Base-by-base conservation (phyloP, 345 rosid genomes). In the Corymbia maculata region DNA sequence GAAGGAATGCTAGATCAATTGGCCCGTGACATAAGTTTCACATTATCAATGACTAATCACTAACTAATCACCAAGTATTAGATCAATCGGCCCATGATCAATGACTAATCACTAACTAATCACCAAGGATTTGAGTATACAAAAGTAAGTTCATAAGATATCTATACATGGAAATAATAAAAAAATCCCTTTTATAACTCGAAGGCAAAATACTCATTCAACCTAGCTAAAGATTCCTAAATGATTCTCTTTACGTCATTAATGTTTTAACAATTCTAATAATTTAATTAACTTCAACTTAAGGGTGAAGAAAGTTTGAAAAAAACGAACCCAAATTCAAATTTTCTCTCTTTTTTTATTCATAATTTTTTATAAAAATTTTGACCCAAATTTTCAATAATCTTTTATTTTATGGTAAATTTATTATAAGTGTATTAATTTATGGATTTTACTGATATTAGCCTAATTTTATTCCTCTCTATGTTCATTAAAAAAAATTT, bases 51-150 rank as follows among this genome's bases (percentile, higher is more conserved):
- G 68, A 13, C 17, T 64, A 28, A 61, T 61, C 32, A n/a, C 7
- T 61, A 0, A n/a, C 13, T 13, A 64, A 59, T 0, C 0, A n/a
- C 2, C 13, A 1, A 13, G 2, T 9, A n/a, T 13, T 0, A n/a
- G n/a, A n/a, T n/a, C n/a, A n/a, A n/a, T n/a, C n/a, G n/a, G n/a
- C n/a, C n/a, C n/a, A n/a, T n/a, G 42, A 36, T 36, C 42, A 36
- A 36, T 3, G 36, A 2, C 36, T 10, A 61, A 61, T 61, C 32
- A n/a, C 7, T 28, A 0, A n/a, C 13, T 13, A 64, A 59, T 0
- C 0, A n/a, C 2, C 13, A 1, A 13, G 2, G 19, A n/a, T 13
- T 0, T 19, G 13, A 64, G 36, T 2, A n/a, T n/a, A n/a, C 75
- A 64, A 64, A 64, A n/a, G 75, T 13, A 17, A 64, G 19, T 0